Percentiles rank a stretch among this genome's conserved stretches.
Conservation (phyloP, 805 yeast genomes). For the Isabelozyma pseudorhagii region DNA sequence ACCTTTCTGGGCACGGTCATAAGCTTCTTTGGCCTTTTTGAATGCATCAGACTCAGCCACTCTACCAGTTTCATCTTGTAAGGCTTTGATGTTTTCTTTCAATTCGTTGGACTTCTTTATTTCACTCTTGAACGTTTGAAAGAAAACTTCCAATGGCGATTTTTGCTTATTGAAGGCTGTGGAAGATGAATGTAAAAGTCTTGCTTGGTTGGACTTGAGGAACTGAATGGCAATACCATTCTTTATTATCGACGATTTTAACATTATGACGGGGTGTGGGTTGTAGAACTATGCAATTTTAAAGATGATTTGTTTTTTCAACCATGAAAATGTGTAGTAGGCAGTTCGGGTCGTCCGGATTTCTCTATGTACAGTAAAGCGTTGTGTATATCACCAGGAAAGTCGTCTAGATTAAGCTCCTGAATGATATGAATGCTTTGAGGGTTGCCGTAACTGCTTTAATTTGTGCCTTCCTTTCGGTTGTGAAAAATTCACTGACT, state of each 20-base stretch:
- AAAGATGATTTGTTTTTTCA: neutral
- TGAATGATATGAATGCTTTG: neutral
- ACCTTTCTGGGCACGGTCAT: conserved; percentile 74
- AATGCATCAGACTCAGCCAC: conserved; percentile 93
- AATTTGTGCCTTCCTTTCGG: neutral
- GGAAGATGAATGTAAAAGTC: conserved; percentile 15
- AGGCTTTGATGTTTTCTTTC: conserved; percentile 88
- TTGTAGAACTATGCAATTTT: neutral
- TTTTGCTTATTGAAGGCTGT: conserved; percentile 33
- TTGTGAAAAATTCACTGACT: neutral
- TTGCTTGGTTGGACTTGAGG: neutral
- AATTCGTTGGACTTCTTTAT: conserved; percentile 88
- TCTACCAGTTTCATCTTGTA: conserved; percentile 93
- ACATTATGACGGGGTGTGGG: conserved; percentile 1
- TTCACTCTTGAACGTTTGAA: conserved; percentile 87
- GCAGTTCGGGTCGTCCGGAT: neutral
- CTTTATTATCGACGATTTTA: conserved; percentile 4
- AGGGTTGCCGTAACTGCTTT: neutral
- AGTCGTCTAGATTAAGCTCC: neutral
- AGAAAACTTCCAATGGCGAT: conserved; percentile 88
- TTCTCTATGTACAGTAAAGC: neutral
- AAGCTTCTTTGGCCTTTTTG: conserved; percentile 90
- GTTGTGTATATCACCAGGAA: neutral
- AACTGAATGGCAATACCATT: neutral
- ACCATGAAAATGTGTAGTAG: neutral